phyloP scores from a whole-genome alignment of 441 rosid genomes.

The Erodium trifolium region DNA sequence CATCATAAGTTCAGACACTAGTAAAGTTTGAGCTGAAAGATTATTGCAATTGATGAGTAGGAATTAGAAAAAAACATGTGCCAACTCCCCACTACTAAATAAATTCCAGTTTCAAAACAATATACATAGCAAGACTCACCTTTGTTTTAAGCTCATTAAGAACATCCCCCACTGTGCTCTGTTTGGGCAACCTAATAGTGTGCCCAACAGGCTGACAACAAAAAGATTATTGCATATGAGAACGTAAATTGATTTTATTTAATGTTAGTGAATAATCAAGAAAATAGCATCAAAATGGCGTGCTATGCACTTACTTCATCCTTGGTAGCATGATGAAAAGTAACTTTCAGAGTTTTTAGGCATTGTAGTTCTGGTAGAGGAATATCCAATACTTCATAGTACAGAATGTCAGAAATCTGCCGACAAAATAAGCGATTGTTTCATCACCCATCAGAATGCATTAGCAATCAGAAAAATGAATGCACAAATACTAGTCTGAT shows the following conservation, averaged over 20 bases:
- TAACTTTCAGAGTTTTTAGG: slow-evolving; percentile 62
- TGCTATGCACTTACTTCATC: slow-evolving; percentile 48
- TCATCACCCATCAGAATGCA: slow-evolving; percentile 13
- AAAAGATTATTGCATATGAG: slow-evolving; percentile 18
- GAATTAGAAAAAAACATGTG: background rate
- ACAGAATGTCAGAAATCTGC: slow-evolving; percentile 62
- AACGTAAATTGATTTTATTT: slow-evolving; percentile 13
- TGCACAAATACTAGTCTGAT: slow-evolving; percentile 13
- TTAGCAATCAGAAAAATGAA: background rate
- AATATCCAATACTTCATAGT: slow-evolving; percentile 67
- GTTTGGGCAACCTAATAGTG: slow-evolving; percentile 60
- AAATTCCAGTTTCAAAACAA: slow-evolving; percentile 5
- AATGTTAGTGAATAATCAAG: slow-evolving; percentile 14
- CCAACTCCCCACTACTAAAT: background rate
- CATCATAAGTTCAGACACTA: background rate
- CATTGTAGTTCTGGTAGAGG: slow-evolving; percentile 73
- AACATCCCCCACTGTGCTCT: slow-evolving; percentile 71
- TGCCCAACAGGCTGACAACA: slow-evolving; percentile 48
- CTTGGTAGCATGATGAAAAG: slow-evolving; percentile 64
- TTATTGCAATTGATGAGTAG: background rate
- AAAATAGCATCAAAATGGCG: slow-evolving; percentile 12
- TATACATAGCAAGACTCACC: slow-evolving; percentile 28
- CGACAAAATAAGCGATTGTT: slow-evolving; percentile 13
- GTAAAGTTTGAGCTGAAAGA: slow-evolving; percentile 5
- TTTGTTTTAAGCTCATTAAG: slow-evolving; percentile 58